These are phyloP conservation scores for Rhodosorus marinus DNA, from an alignment of 23 red algal genomes.

Conservation along the genomic window DNA sequence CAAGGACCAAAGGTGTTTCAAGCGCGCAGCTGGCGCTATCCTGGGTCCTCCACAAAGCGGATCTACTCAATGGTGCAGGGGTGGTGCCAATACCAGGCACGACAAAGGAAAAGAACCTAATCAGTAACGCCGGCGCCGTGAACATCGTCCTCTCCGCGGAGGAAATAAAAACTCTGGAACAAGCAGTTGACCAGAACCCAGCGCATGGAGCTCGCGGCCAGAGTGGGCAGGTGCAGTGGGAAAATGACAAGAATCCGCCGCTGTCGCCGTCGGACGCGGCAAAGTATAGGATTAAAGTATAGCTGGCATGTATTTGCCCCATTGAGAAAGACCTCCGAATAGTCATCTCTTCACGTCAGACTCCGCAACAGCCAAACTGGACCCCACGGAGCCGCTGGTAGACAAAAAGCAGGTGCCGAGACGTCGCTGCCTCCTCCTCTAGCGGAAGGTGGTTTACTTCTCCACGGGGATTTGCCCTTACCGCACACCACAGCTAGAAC, in stretches of 20 bases:
- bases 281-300: slow-evolving; percentile 4
- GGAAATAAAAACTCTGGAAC: slow-evolving; percentile 12
- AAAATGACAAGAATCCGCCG: slow-evolving; percentile 16
- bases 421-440: too few relatives aligned
- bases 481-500: too few relatives aligned
- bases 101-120: slow-evolving; percentile 21
- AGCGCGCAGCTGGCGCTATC: slow-evolving; percentile 28
- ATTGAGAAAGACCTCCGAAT: too few relatives aligned
- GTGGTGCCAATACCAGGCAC: slow-evolving; percentile 33
- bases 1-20: slow-evolving; percentile 9
- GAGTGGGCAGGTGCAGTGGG: slow-evolving; percentile 5
- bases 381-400: too few relatives aligned
- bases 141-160: slow-evolving; percentile 13
- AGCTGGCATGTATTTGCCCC: too few relatives aligned
- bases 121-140: slow-evolving; percentile 8
- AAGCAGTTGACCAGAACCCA: slow-evolving; percentile 4
- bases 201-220: slow-evolving; percentile 10
- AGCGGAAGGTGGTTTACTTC: too few relatives aligned
- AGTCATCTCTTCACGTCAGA: too few relatives aligned
- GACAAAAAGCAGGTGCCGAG: too few relatives aligned
- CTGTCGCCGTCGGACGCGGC: slow-evolving; percentile 6
- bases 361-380: too few relatives aligned
- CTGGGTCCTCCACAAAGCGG: slow-evolving; percentile 13
- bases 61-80: slow-evolving; percentile 2
- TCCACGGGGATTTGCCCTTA: too few relatives aligned